Base-by-base conservation (phyloP, 1,139 yeast genomes). In the Taiozyma sp. region DNA sequence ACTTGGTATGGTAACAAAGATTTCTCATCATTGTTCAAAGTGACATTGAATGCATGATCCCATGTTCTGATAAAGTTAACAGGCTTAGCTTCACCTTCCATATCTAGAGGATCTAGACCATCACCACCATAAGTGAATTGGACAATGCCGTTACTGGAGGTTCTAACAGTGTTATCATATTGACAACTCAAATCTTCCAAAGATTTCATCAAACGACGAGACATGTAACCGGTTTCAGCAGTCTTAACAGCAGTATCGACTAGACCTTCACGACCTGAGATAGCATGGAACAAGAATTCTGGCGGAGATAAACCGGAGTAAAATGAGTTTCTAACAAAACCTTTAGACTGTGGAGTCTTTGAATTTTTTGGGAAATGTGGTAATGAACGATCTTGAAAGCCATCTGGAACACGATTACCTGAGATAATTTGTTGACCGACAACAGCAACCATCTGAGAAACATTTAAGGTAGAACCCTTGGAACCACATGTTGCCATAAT, bases 401-500 rank as follows among this genome's bases (percentile, higher is more conserved):
- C 99, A 77, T 95, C 96, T 22, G 99, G 99, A 59, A 95, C 99
- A 79, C 99, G 96, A 66, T 88, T 88, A 70, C 99, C 99, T 6
- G 97, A 84, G 62, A 95, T 95, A 74, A 95, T 95, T 70, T 95
- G 99, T 72, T 95, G 99, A 53, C 99, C 99, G 47, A 95, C 99
- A 67, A 95, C 97, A 0, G 99, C 99, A 77, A 95, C 99, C 99
- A 95, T 95, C 73, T 95, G 99, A 11, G 99, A 93, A 44, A 95
- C 99, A 69, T 95, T 95, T 58, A 95, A 80, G 0, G 97, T 90
- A 42, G 99, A 93, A 70, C 99, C 99, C 69, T 95, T 95, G 47
- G 99, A 93, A 61, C 99, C 99, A 79, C 99, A 93, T 1, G 97
- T 89, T 11, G 99, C 98, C 99, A 95, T 95, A 66, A 95, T 91